Evolutionary conservation across 805 yeast species (phyloP), one percentile per base, ranked within the genome.

Genomic region (Blastobotrys muscicola): DNA sequence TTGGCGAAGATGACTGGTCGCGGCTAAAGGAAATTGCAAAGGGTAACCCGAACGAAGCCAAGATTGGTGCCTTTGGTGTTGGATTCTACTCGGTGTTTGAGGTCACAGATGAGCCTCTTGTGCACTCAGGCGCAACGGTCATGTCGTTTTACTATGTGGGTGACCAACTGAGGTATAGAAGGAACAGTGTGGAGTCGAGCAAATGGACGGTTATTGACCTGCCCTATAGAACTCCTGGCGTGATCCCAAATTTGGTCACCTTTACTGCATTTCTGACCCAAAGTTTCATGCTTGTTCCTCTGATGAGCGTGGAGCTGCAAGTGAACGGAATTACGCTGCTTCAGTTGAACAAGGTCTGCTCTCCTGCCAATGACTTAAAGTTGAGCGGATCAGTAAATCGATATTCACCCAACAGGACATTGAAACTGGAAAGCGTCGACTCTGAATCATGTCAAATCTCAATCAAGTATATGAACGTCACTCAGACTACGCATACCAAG

Each of bases 71-170:
- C 2, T 66, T 66, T 47, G 70, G 70, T 4, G 70, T 66, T 6
- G 70, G 70, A 1, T 82, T 80, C 56, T 83, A 83, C 60, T 74
- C 82, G 2, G 76, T 83, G 35, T 89, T 82, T 33, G 90, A 84
- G 55, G 77, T 83, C 76, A 82, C 83, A 48, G 87, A 83, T 54
- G 86, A 82, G 56, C 90, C 94, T 2, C 60, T 80, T 54, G 75
- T 83, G 20, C 86, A 64, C 31, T 65, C 69, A 2, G 70, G 70
- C 3, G 38, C 45, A 12, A 46, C 55, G 7, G 58, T 62, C 32
- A 64, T 66, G 67, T 49, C 56, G 5, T 66, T 66, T 46, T 56
- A 56, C 37, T 66, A 61, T 44, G 51, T 49, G 7, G 69, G 65
- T 2, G 69, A 65, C 33, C 70, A 66, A 43, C 51, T 66, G 32